phyloP scores from a whole-genome alignment of 208 protist species.

The Trypanosoma theileri region DNA sequence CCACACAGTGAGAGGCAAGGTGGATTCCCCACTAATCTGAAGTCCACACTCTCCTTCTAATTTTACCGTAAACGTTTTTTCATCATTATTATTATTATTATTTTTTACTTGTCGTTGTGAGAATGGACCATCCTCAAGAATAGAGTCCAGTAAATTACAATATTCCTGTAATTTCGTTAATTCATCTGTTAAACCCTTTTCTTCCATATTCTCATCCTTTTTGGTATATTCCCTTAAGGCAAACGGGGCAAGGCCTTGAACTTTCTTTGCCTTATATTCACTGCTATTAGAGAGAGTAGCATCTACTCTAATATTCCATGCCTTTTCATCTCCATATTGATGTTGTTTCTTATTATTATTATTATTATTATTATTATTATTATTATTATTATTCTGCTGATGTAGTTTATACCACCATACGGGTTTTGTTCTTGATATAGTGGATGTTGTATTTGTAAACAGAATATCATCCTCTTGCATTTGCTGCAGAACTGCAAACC shows the following conservation, averaged over 20 bases:
- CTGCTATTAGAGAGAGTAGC: conserved; percentile 2
- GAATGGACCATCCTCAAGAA: background rate
- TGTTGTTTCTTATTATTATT: background rate
- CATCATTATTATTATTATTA: background rate
- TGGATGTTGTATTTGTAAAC: too few species aligned
- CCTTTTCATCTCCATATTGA: background rate
- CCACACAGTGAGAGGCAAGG: conserved; percentile 11
- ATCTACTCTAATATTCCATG: conserved; percentile 18
- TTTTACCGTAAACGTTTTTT: conserved; percentile 5
- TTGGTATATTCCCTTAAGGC: background rate
- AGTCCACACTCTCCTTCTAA: conserved; percentile 18
- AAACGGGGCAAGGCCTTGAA: conserved; percentile 10
- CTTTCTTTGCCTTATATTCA: conserved; percentile 8
- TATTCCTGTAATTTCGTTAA: background rate
- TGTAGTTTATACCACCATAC: background rate
- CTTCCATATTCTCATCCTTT: background rate
- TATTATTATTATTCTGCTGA: background rate
- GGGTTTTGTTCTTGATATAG: background rate
- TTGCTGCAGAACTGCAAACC: conserved; percentile 8
- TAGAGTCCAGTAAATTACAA: background rate
- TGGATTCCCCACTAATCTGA: conserved; percentile 15
- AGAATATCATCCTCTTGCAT: background rate
- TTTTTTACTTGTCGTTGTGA: background rate
- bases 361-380: background rate
- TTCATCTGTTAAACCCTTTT: too few species aligned